Base-by-base conservation (phyloP, 1,284 basidiomycete genomes). In the Sporisorium iseilematis-ciliati region DNA sequence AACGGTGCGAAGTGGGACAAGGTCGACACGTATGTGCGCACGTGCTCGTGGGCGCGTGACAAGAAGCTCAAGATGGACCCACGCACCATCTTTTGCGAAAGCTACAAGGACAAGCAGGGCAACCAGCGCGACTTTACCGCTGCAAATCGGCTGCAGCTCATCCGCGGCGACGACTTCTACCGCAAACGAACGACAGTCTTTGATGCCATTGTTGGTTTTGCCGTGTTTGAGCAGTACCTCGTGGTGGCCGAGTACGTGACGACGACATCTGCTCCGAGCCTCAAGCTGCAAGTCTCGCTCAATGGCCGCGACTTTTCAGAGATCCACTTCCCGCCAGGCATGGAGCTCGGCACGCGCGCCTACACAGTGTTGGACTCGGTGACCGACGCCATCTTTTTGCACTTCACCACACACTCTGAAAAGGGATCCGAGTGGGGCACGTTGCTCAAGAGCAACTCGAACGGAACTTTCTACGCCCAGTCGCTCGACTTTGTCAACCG, bases 291-390 rank as follows among this genome's bases (percentile, higher is more conserved):
- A 84, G 94, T 98, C 5, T 98, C 96, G 6, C 86, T 99, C 21
- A 93, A 99, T 81, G 96, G 94, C 4, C 87, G 90, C 61, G 89
- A 89, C 56, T 99, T 96, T 85, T 91, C 95, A 0, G 87, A 89
- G 42, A 94, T 94, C 2, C 88, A 90, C 80, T 98, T 99, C 89
- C 96, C 96, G 3, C 92, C 94, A 0, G 90, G 89, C 45, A 92
- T 97, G 91, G 89, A 91, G 57, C 91, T 95, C 2, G 91, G 93
- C 57, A 92, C 96, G 57, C 75, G 93, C 90, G 93, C 94, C 0
- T 97, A 95, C 86, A 97, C 95, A 2, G 90, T 99, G 51, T 89
- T 99, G 3, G 97, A 99, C 86, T 97, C 95, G 5, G 92, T 90
- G 79, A 99, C 97, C 0, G 90, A 92, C 66, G 90, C 95, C 0